phyloP scores from a whole-genome alignment of 345 rosid genomes.

The Luvunga scandens region DNA sequence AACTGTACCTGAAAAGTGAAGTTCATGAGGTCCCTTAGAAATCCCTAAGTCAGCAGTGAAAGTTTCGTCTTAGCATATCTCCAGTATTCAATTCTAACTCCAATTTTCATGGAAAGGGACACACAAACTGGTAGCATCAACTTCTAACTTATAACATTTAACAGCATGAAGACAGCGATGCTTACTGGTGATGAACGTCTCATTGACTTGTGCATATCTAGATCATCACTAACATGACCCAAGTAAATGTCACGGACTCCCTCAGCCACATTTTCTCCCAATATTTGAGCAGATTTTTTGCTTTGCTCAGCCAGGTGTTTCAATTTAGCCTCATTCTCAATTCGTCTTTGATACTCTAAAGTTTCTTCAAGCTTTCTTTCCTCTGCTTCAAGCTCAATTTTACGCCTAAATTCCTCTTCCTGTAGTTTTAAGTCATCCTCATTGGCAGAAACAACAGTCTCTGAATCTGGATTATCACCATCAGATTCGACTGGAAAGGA shows the following conservation, averaged over 20 bases:
- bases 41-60: not conserved
- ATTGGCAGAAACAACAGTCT: slow-evolving; percentile 34
- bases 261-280: slow-evolving; percentile 34
- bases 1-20: slow-evolving; percentile 41
- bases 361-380: slow-evolving; percentile 87
- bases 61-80: not conserved
- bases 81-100: slow-evolving; percentile 1
- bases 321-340: slow-evolving; percentile 89
- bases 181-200: slow-evolving; percentile 29
- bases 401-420: slow-evolving; percentile 75
- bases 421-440: slow-evolving; percentile 52
- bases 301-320: slow-evolving; percentile 84
- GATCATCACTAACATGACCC: slow-evolving; percentile 34
- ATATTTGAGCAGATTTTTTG: slow-evolving; percentile 43
- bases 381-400: slow-evolving; percentile 83
- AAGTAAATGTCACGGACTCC: slow-evolving; percentile 26
- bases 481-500: slow-evolving; percentile 51
- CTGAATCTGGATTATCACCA: slow-evolving; percentile 49
- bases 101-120: slow-evolving; percentile 1
- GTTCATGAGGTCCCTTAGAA: not conserved
- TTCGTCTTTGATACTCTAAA: slow-evolving; percentile 77
- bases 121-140: not conserved
- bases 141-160: slow-evolving; percentile 12
- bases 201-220: slow-evolving; percentile 18
- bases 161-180: slow-evolving; percentile 14